Conservation (phyloP, 2,329 filamentous ascomycete genomes). For the Fusarium graminum region DNA sequence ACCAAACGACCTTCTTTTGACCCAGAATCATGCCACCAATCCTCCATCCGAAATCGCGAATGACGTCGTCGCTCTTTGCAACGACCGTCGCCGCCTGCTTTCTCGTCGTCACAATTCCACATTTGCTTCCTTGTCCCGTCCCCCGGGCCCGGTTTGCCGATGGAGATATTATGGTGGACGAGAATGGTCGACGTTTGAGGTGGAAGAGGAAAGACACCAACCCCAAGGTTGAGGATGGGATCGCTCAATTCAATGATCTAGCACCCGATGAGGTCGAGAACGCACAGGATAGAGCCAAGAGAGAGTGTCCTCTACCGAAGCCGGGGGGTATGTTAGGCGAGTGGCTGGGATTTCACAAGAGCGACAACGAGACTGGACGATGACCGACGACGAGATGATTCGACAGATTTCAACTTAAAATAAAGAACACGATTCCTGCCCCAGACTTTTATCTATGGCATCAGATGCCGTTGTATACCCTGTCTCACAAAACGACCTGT, state of each 20-base stretch:
- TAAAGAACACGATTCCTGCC: background rate
- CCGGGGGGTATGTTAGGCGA: constrained; percentile 82
- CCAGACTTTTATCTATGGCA: background rate
- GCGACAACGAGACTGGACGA: constrained; percentile 44
- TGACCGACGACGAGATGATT: constrained; percentile 40
- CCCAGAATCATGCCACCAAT: constrained; percentile 78
- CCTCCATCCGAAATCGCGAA: constrained; percentile 92
- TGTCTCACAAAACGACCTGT: background rate
- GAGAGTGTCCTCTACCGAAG: constrained; percentile 94
- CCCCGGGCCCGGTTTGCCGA: constrained; percentile 82
- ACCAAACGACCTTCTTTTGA: constrained; percentile 26
- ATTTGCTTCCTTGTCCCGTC: constrained; percentile 91
- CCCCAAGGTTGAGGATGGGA: constrained; percentile 59
- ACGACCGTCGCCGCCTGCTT: constrained; percentile 92
- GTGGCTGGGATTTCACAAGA: constrained; percentile 75
- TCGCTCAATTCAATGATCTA: constrained; percentile 62
- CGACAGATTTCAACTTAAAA: constrained; percentile 4
- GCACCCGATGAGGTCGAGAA: constrained; percentile 54
- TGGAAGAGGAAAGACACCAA: constrained; percentile 56
- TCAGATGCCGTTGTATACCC: background rate
- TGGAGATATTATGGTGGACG: constrained; percentile 64
- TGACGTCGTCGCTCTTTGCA: constrained; percentile 94
- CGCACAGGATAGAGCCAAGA: constrained; percentile 61
- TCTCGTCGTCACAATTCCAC: constrained; percentile 90
- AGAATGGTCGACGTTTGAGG: constrained; percentile 60